Percentiles rank a stretch among this genome's conserved stretches.
These are phyloP conservation scores for Paecilomyces fulvus DNA, from an alignment of 2,329 filamentous ascomycete species.

Conservation along the genomic window DNA sequence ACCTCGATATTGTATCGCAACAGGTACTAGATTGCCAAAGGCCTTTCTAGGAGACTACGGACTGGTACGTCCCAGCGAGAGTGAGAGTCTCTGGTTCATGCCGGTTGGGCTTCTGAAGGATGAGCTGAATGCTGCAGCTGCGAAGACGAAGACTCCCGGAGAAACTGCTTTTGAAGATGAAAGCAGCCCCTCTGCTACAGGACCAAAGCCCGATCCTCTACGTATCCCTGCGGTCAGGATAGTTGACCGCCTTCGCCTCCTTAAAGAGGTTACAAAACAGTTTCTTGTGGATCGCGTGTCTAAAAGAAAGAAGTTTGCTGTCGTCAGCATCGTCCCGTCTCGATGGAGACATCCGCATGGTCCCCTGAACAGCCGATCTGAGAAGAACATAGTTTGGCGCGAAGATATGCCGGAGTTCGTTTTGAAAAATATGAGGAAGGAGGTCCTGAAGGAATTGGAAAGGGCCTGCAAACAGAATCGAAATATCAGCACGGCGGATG, in stretches of 20 bases:
- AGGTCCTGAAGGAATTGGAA: constrained; percentile 28
- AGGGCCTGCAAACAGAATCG: constrained; percentile 18
- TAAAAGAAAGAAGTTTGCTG: constrained; percentile 10
- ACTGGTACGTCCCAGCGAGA: constrained; percentile 20
- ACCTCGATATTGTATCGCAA: constrained; percentile 24
- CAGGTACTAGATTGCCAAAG: constrained; percentile 24
- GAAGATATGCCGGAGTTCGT: constrained; percentile 40
- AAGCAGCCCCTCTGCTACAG: neutral
- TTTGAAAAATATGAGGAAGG: constrained; percentile 27
- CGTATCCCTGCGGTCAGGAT: constrained; percentile 19
- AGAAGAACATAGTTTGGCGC: constrained; percentile 35
- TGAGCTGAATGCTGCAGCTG: constrained; percentile 12
- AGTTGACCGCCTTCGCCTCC: constrained; percentile 16
- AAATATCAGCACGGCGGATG: constrained; percentile 9
- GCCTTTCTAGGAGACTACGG: constrained; percentile 28
- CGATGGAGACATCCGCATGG: constrained; percentile 26
- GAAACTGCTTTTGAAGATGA: neutral
- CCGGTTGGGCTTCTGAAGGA: constrained; percentile 25
- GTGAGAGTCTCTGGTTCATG: constrained; percentile 22
- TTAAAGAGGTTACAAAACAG: constrained; percentile 12
- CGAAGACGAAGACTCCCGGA: neutral
- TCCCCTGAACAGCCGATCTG: constrained; percentile 15
- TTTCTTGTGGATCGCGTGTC: constrained; percentile 3
- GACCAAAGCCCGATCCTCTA: neutral
- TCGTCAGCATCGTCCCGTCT: constrained; percentile 21